A percentile compares a stretch with the other conserved stretches of the same genome.
Conservation (phyloP, 768 basidiomycete genomes). For the Serendipita sp. region DNA sequence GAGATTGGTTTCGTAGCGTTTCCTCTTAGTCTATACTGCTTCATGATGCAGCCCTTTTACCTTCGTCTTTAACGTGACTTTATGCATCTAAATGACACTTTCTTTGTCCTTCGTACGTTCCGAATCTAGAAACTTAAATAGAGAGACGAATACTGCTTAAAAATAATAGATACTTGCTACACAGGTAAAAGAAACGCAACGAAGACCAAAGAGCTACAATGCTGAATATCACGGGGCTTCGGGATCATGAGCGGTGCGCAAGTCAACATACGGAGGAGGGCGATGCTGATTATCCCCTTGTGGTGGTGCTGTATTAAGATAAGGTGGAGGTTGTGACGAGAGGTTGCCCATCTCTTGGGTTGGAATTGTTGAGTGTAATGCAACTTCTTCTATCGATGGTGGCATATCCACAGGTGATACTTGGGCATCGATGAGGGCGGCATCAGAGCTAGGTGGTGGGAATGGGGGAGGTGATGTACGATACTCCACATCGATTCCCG, state of each 20-base stretch:
- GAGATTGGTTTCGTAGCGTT: not conserved
- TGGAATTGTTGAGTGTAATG: conserved; percentile 12
- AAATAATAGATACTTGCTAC: not conserved
- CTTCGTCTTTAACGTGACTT: not conserved
- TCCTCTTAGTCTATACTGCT: not conserved
- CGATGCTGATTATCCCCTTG: not conserved
- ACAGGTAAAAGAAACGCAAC: not conserved
- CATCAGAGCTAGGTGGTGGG: not conserved
- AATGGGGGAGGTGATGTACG: conserved; percentile 8
- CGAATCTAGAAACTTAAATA: not conserved
- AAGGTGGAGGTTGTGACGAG: not conserved
- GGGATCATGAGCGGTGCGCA: not conserved
- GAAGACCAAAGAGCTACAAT: not conserved
- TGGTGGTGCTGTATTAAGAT: not conserved
- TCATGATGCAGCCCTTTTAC: not conserved
- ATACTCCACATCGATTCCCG: conserved; percentile 56
- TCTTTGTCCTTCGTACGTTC: not conserved
- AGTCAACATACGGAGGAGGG: conserved; percentile 5
- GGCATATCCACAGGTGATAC: conserved; percentile 10
- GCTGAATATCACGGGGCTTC: not conserved
- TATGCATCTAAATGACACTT: conserved; percentile 3
- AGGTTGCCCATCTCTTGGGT: not conserved
- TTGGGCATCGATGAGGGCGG: conserved; percentile 19
- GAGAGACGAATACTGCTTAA: not conserved
- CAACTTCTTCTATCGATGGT: conserved; percentile 11